Conservation (phyloP, 2,329 filamentous ascomycete genomes). For the Cercospora beticola region DNA sequence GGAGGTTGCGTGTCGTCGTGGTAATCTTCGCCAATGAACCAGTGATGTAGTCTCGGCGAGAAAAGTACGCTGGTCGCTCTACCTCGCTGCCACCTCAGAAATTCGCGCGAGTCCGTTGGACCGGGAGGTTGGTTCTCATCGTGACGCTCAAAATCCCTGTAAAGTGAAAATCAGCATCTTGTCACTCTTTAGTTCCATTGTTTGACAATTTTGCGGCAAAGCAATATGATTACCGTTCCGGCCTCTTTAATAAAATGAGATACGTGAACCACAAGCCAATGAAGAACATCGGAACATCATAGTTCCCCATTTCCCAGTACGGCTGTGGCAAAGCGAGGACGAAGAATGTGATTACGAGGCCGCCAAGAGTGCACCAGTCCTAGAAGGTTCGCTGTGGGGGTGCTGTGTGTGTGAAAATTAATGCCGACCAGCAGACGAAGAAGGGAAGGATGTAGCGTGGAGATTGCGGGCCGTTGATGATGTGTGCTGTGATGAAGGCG, state of each 20-base stretch:
- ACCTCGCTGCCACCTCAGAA: neutral
- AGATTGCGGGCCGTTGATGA: slow-evolving; percentile 1
- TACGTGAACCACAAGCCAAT: neutral
- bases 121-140: neutral
- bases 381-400: neutral
- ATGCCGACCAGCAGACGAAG: neutral
- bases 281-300: neutral
- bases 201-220: too few relatives aligned
- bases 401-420: neutral
- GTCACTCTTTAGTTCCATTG: neutral
- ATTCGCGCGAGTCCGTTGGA: neutral
- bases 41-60: neutral
- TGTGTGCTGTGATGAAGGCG: neutral
- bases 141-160: neutral
- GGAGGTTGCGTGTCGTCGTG: slow-evolving; percentile 1
- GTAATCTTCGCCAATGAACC: neutral
- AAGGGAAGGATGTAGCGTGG: neutral
- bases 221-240: neutral
- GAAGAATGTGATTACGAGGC: neutral
- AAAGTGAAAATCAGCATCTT: neutral
- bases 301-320: neutral
- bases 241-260: neutral
- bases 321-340: too few relatives aligned
- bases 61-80: neutral
- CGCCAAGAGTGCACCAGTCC: neutral